Base-by-base conservation (phyloP, 805 yeast species). In the Zygosaccharomyces bisporus region DNA sequence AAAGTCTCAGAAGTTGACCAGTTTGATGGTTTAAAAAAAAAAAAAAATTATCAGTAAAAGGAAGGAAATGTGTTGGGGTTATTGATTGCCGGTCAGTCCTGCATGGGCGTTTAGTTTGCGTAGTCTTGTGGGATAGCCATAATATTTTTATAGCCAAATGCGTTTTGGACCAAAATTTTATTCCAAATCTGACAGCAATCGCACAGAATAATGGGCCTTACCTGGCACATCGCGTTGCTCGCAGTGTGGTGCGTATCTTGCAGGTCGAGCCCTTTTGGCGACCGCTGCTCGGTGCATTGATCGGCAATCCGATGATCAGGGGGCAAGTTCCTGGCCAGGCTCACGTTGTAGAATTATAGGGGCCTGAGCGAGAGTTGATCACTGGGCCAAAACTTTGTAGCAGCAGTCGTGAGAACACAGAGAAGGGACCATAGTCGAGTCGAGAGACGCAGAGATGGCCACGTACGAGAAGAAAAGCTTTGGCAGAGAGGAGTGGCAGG, bases 401-500 rank as follows among this genome's bases (percentile, higher is more conserved):
- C 36, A 18, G 19, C 19, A 29, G 37, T 30, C n/a, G 44, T 31
- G n/a, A n/a, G n/a, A n/a, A n/a, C n/a, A n/a, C n/a, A n/a, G n/a
- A 34, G 24, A 9, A 46, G 50, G 38, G 31, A 32, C 4, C 8
- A 17, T 37, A 14, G 16, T 20, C 18, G 14, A 21, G 14, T 16
- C 9, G 17, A 20, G n/a, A n/a, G 20, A 21, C 18, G 27, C 25
- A 13, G 29, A 10, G 9, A 34, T 34, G 38, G 25, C 27, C 13
- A 37, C 46, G 8, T 55, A 55, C 33, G 57, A 53, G 31, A 47
- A 45, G 36, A 60, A 57, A 30, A 46, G 57, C 13, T 61, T 52
- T 32, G 47, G 56, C 3, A 47, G 45, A 40, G 60, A 60, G 6
- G 62, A 60, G 39, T 61, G 66, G 66, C 45, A 46, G 19, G 56